Conservation (phyloP, 106 monocot genomes). For the Gastrodia elata region DNA sequence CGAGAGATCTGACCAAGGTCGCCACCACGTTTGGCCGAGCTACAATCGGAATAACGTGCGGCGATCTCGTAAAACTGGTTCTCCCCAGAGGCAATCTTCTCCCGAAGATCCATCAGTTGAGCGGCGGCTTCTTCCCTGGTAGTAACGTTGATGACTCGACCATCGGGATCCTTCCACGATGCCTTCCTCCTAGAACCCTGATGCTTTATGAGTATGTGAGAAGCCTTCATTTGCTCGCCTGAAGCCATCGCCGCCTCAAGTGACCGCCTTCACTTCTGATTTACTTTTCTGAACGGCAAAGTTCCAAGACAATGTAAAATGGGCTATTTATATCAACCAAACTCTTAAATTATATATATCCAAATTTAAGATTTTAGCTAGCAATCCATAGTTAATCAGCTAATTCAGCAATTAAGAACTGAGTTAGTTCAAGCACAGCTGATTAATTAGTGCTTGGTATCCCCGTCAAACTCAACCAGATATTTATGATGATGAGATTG, state of each 20-base stretch:
- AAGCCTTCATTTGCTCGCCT: slow-evolving; percentile 50
- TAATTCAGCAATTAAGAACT: too few relatives aligned
- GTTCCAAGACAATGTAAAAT: too few relatives aligned
- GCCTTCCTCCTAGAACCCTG: slow-evolving; percentile 79
- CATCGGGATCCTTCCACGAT: slow-evolving; percentile 94
- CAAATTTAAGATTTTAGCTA: too few relatives aligned
- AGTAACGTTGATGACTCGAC: slow-evolving; percentile 48
- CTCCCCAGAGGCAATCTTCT: slow-evolving; percentile 44
- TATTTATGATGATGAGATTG: too few relatives aligned
- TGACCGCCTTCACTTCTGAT: not conserved
- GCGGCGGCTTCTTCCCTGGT: slow-evolving; percentile 44
- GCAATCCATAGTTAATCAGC: too few relatives aligned
- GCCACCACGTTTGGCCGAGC: slow-evolving; percentile 94
- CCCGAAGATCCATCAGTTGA: slow-evolving; percentile 33
- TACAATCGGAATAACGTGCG: slow-evolving; percentile 58
- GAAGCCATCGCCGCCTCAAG: slow-evolving; percentile 18
- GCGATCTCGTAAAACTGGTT: slow-evolving; percentile 65
- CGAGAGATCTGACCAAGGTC: slow-evolving; percentile 50
- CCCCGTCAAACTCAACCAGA: too few relatives aligned
- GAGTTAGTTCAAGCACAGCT: too few relatives aligned
- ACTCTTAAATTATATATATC: too few relatives aligned
- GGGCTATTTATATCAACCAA: too few relatives aligned
- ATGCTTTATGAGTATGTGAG: slow-evolving; percentile 94
- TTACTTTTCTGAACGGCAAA: not conserved
- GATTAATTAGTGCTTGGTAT: too few relatives aligned